phyloP scores from a whole-genome alignment of 306 rosid genomes.

The Lathyrus tuberosus region DNA sequence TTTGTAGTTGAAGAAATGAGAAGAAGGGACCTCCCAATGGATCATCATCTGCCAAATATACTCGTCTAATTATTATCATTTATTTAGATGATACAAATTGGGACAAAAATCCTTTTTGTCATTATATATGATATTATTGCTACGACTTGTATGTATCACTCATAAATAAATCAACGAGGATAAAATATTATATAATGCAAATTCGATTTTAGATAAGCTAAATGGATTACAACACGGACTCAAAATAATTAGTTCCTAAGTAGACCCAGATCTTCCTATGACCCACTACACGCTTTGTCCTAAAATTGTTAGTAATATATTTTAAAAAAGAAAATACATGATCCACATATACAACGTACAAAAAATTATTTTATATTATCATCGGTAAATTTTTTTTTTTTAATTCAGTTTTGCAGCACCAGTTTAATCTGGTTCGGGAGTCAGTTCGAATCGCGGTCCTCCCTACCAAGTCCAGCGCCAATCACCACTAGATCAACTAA shows the following conservation, averaged over 20 bases:
- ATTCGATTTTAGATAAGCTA: slow-evolving; percentile 37
- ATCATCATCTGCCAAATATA: slow-evolving; percentile 45
- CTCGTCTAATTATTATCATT: slow-evolving; percentile 50
- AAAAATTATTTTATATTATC: too few relatives aligned
- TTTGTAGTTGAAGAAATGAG: slow-evolving; percentile 35
- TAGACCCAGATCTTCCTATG: slow-evolving; percentile 36
- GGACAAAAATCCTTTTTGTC: slow-evolving; percentile 68
- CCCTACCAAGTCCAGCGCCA: too few relatives aligned
- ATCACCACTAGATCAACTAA: too few relatives aligned
- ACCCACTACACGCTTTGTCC: slow-evolving; percentile 48
- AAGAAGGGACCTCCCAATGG: slow-evolving; percentile 46
- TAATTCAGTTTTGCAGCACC: too few relatives aligned
- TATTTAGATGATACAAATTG: slow-evolving; percentile 45
- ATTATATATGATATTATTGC: slow-evolving; percentile 51
- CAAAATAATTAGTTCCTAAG: slow-evolving; percentile 31
- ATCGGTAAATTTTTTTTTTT: too few relatives aligned
- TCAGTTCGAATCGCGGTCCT: too few relatives aligned
- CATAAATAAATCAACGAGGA: slow-evolving; percentile 33
- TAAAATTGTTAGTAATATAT: slow-evolving; percentile 41
- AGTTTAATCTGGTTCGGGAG: too few relatives aligned
- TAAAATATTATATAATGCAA: not conserved
- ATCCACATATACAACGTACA: too few relatives aligned
- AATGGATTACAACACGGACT: slow-evolving; percentile 29
- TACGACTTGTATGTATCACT: slow-evolving; percentile 37
- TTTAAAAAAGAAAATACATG: too few relatives aligned